Evolutionary conservation across 306 rosid species (phyloP).

Genomic region (Cucurbita pepo): DNA sequence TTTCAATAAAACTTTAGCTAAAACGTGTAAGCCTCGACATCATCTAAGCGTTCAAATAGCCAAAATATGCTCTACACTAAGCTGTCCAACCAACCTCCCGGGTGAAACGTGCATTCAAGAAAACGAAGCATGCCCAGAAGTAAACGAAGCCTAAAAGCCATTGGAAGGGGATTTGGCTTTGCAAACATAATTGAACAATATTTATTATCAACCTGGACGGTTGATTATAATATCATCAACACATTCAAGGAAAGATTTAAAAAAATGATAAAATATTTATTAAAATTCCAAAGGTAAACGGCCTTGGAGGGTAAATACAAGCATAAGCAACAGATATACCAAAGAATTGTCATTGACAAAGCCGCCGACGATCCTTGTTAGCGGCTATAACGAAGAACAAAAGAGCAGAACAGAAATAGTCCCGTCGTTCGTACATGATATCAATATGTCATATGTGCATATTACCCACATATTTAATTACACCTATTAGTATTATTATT

Average conservation of each 20-base stretch:
- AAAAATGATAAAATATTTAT: not conserved
- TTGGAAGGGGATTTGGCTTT: not conserved
- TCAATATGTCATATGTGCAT: conserved; percentile 9
- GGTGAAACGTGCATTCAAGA: no score
- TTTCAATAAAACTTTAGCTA: not conserved
- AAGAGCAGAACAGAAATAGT: not conserved
- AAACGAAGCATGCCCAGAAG: no score
- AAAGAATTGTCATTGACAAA: not conserved
- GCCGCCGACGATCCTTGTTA: not conserved
- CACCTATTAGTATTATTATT: not conserved
- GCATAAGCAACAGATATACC: not conserved
- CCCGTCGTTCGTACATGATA: not conserved
- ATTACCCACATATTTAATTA: conserved; percentile 11
- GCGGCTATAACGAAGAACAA: not conserved
- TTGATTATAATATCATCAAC: not conserved
- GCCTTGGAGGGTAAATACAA: not conserved
- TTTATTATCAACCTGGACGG: not conserved
- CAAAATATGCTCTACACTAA: no score
- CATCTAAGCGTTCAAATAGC: no score
- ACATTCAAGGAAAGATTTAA: not conserved
- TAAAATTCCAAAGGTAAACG: not conserved
- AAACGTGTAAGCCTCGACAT: not conserved
- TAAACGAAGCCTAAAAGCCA: no score
- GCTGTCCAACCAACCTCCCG: no score
- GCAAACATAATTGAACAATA: not conserved